Conservation (phyloP, 352 stramenopile species). For the Globisporangium apiculatum region DNA sequence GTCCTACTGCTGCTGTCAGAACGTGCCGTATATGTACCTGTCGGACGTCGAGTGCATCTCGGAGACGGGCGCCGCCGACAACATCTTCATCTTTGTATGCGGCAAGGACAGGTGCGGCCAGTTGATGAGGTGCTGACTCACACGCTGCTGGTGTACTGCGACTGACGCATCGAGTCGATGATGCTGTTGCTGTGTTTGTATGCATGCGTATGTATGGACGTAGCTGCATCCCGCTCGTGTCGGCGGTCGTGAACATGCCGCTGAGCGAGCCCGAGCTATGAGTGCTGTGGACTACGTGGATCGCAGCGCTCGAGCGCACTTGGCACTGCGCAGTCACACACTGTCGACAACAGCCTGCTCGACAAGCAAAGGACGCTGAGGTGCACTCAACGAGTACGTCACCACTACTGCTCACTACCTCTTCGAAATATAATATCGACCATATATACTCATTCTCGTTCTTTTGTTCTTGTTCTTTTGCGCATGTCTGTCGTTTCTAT, state of each 20-base stretch:
- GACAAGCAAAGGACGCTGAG: too few species aligned
- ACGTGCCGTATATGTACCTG: conserved; percentile 62
- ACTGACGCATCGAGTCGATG: background rate
- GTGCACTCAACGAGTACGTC: too few species aligned
- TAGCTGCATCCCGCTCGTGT: conserved; percentile 75
- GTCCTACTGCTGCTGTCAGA: conserved; percentile 20
- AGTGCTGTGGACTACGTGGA: too few species aligned
- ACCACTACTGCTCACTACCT: too few species aligned
- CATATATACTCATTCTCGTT: too few species aligned
- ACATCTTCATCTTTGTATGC: conserved; percentile 76
- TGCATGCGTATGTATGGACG: background rate
- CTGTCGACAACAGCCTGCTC: too few species aligned
- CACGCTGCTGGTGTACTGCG: background rate
- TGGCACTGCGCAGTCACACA: too few species aligned
- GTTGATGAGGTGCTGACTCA: too few species aligned
- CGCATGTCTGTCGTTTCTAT: too few species aligned
- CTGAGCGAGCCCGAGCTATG: conserved; percentile 56
- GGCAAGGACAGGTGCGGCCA: conserved; percentile 65
- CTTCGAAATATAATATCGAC: too few species aligned
- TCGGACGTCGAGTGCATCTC: conserved; percentile 70
- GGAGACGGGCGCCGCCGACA: conserved; percentile 59
- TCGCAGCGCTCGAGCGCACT: background rate
- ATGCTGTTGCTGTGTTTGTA: background rate
- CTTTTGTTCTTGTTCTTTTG: too few species aligned
- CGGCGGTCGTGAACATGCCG: conserved; percentile 77